Base-by-base conservation (phyloP, 2,329 filamentous ascomycete genomes). In the Beauveria sp. region DNA sequence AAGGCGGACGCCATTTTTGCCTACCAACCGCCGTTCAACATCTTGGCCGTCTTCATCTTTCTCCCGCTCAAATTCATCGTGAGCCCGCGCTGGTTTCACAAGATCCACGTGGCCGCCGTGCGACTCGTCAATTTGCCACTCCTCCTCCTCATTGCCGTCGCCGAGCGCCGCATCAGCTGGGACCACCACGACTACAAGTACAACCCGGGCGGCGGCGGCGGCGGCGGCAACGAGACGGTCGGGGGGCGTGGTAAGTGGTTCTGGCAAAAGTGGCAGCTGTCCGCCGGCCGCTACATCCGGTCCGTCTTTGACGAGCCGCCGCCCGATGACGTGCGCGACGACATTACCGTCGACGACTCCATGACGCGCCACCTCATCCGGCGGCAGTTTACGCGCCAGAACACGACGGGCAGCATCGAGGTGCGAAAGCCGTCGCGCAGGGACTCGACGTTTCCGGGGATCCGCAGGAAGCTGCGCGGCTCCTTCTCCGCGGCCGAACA, bases 11-110 rank as follows among this genome's bases (percentile, higher is more conserved):
- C 90, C 12, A 85, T 95, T 38, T 93, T 93, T 70, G 87, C 89
- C 18, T 93, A 93, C 69, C 86, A 88, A 49, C 90, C 91, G 0
- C 91, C 91, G 0, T 91, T 95, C 75, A 96, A 96, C 69, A 84
- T 96, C 63, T 74, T 93, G 22, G 91, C 91, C 24, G 79, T 95
- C 30, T 75, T 90, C 63, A 71, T 92, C 30, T 79, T 95, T 18
- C 79, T 93, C 2, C 91, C 91, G 0, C 80, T 95, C 63, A 92
- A 91, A 67, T 90, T 90, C 67, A 67, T 90, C n/a, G 79, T 91
- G 42, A 86, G 85, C n/a, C 85, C 89, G 0, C 86, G 91, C 50
- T 93, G 90, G 90, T 95, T 95, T 70, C 91, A 96, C 78, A 95
- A 93, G 74, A 89, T 93, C 68, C 92, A 96, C 70, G 90, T 96